These are phyloP conservation scores for Lachnellula cervina DNA, from an alignment of 2,329 filamentous ascomycete species.

Conservation along the genomic window DNA sequence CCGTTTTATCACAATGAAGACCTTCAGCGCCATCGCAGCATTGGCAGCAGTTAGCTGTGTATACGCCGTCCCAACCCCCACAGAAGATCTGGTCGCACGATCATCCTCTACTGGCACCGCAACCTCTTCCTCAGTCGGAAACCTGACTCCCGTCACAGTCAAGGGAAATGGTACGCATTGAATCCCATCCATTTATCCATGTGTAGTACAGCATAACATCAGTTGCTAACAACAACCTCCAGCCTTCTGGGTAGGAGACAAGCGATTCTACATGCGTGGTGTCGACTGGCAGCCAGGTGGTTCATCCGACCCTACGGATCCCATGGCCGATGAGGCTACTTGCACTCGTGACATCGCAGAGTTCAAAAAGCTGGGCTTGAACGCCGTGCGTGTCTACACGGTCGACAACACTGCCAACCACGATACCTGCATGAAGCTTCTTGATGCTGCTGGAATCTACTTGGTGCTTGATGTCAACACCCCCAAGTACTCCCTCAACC, in stretches of 20 bases:
- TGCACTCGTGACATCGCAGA: conserved; percentile 63
- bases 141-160: conserved; percentile 1
- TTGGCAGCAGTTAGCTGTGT: conserved; percentile 24
- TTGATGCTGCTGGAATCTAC: conserved; percentile 68
- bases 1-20: conserved; percentile 26
- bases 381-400: conserved; percentile 69
- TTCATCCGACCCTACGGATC: conserved; percentile 56
- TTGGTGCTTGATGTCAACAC: conserved; percentile 69
- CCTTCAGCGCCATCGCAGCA: conserved; percentile 24
- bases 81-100: conserved; percentile 16
- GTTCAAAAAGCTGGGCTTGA: conserved; percentile 66
- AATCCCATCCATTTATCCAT: no score
- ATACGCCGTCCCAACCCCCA: conserved; percentile 18
- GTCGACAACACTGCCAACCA: conserved; percentile 66
- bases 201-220: neutral
- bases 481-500: conserved; percentile 66
- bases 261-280: conserved; percentile 52
- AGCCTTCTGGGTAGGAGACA: conserved; percentile 29
- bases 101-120: conserved; percentile 21
- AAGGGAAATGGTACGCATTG: conserved; percentile 30
- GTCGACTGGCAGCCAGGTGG: conserved; percentile 60
- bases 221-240: conserved; percentile 5
- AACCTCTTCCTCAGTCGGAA: conserved; percentile 14
- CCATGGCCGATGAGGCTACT: conserved; percentile 52
- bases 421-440: conserved; percentile 62